Conservation (phyloP, 2,329 filamentous ascomycete genomes). For the Phaeosphaeria sp. region DNA sequence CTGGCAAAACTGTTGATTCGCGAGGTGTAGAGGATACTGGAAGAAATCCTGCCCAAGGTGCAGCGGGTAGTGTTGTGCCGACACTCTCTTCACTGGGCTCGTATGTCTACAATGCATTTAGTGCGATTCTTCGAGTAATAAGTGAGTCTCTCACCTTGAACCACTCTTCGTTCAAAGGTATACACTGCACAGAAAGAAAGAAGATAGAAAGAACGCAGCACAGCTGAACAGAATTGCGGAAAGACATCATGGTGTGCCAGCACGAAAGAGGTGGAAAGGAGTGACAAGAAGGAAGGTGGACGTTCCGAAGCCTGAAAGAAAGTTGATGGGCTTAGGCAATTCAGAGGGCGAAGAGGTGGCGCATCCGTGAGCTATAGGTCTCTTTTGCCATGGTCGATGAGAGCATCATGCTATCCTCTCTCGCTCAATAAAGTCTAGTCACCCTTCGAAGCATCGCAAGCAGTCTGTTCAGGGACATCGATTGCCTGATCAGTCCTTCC, state of each 20-base stretch:
- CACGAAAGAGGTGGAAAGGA: not conserved
- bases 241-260: not conserved
- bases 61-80: not conserved
- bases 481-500: not conserved
- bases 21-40: not conserved
- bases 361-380: not conserved
- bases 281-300: not conserved
- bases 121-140: not conserved
- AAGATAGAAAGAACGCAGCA: not conserved
- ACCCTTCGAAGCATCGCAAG: not conserved
- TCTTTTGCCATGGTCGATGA: not conserved
- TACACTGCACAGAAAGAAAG: not conserved
- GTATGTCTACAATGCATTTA: not conserved
- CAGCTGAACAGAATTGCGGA: not conserved
- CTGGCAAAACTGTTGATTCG: not conserved
- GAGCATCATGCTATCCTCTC: not conserved
- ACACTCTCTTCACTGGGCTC: not conserved
- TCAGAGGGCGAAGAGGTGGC: not conserved
- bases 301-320: not conserved
- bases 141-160: not conserved
- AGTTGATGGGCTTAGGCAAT: not conserved
- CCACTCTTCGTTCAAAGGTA: not conserved
- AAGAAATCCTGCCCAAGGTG: not conserved
- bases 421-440: not conserved
- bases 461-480: not conserved